These are phyloP conservation scores for Coprinopsis strossmayeri DNA, from an alignment of 768 basidiomycete genomes.

Conservation along the genomic window DNA sequence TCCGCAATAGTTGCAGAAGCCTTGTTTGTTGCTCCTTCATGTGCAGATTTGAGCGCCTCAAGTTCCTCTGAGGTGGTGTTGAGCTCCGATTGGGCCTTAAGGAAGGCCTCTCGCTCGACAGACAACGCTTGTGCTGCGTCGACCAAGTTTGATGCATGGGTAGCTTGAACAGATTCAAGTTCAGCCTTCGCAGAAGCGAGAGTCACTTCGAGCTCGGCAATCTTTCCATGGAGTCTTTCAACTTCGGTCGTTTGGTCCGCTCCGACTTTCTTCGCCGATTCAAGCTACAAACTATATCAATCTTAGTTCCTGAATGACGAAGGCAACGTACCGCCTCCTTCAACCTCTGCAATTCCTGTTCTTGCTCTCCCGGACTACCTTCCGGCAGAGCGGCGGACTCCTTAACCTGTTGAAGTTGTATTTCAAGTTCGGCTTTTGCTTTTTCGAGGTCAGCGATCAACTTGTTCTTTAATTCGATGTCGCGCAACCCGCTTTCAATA, in stretches of 20 bases:
- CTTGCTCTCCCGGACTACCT: slow-evolving; percentile 23
- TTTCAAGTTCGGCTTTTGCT: slow-evolving; percentile 42
- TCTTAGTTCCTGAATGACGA: not conserved
- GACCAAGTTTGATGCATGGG: slow-evolving; percentile 35
- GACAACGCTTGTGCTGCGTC: slow-evolving; percentile 46
- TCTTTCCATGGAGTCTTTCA: slow-evolving; percentile 41
- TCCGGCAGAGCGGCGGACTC: slow-evolving; percentile 36
- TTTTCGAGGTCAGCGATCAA: slow-evolving; percentile 40
- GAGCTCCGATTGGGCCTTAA: slow-evolving; percentile 59
- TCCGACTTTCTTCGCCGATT: slow-evolving; percentile 34
- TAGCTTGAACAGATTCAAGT: slow-evolving; percentile 42
- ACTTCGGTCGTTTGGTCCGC: slow-evolving; percentile 39
- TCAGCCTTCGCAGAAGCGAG: slow-evolving; percentile 43
- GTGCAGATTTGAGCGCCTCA: slow-evolving; percentile 42
- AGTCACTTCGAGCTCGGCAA: slow-evolving; percentile 45
- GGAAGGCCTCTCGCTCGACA: slow-evolving; percentile 55
- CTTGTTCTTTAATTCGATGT: slow-evolving; percentile 40
- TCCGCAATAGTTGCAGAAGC: slow-evolving; percentile 37
- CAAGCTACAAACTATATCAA: slow-evolving; percentile 35
- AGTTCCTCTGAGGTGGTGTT: slow-evolving; percentile 47
- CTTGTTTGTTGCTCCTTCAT: slow-evolving; percentile 42
- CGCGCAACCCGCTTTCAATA: slow-evolving; percentile 38
- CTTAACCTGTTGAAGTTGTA: slow-evolving; percentile 35
- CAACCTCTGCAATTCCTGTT: slow-evolving; percentile 32
- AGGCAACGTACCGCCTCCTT: slow-evolving; percentile 43